Percentiles rank a stretch among this genome's conserved stretches.
Conservation (phyloP, 2,329 filamentous ascomycete genomes). For the Fusarium phyllophilum region DNA sequence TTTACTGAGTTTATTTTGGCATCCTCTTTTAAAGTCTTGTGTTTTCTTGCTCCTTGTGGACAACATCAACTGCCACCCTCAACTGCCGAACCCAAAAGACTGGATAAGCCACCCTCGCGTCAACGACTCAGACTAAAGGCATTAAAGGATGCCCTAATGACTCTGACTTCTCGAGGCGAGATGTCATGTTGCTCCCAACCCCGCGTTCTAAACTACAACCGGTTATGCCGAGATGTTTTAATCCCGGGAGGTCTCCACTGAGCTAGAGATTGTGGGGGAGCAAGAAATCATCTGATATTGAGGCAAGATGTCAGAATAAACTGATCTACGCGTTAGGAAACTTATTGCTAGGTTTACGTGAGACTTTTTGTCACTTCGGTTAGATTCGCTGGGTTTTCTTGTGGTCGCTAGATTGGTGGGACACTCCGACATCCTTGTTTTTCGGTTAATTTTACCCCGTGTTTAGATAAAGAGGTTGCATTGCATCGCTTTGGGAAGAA, state of each 20-base stretch:
- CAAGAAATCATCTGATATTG: neutral
- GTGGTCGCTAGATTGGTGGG: neutral
- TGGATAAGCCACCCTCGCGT: constrained; percentile 29
- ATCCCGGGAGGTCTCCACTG: constrained; percentile 21
- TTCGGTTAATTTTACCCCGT: constrained; percentile 31
- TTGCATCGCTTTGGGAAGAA: neutral
- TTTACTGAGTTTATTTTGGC: no score
- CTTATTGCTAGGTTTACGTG: rapidly evolving
- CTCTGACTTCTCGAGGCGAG: constrained; percentile 11
- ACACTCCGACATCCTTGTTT: neutral
- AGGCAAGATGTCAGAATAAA: neutral
- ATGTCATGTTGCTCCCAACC: constrained; percentile 4
- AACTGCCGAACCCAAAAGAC: constrained; percentile 28
- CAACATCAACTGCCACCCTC: constrained; percentile 28
- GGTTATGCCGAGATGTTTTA: constrained; percentile 8
- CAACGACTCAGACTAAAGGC: neutral
- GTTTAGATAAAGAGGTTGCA: constrained; percentile 15
- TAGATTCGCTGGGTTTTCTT: neutral
- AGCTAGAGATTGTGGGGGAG: neutral
- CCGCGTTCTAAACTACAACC: constrained; percentile 32
- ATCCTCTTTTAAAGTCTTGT: no score
- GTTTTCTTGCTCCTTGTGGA: no score
- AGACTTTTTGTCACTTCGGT: neutral
- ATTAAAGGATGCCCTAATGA: constrained; percentile 9
- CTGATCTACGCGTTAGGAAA: rapidly evolving